Evolutionary conservation across 2,329 filamentous ascomycete species (phyloP), one percentile per base, ranked within the genome.

Genomic region (Penicillium sp.): DNA sequence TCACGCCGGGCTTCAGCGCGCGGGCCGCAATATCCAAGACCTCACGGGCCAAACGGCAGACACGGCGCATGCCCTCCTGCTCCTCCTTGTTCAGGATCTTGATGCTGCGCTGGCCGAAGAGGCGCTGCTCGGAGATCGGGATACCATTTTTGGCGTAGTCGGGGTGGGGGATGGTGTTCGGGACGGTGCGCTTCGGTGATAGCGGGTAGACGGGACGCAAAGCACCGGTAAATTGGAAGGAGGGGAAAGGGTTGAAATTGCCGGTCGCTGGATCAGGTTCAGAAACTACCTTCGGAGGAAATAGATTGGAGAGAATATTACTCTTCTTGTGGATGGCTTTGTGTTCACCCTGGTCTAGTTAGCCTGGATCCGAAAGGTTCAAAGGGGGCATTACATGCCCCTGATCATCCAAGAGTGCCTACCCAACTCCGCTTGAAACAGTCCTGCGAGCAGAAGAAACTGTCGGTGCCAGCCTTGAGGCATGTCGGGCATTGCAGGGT

Each of bases 391-490:
- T 41, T 3, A 41, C 39, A n/a, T 41, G 39, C 39, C 61, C 62
- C 54, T 48, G 58, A 58, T 63, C 59, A 60, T 51, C 59, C 56
- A 63, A 65, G 63, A 63, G 57, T 63, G 63, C 83, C 64, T 85
- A 97, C 94, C 94, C 94, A 99, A 79, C 91, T 99, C 74, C 86
- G 87, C 81, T 96, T 97, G 78, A 99, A 99, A 79, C 94, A 99
- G 64, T 97, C 94, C 74, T 99, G 94, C 25, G 91, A 91, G 79
- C 94, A 99, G 77, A 97, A 99, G 76, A 86, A 96, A 77, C 90
- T 95, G 67, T 94, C 90, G 69, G 92, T 87, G 48, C 88, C 89
- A 40, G 92, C 78, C 76, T 96, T 96, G 66, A 96, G 81, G 71
- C 94, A 99, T 44, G 90, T 97, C 48, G 94, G 94, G 74, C 94